Conservation (phyloP, 352 stramenopile genomes). For the Phytophthora hybrid region DNA sequence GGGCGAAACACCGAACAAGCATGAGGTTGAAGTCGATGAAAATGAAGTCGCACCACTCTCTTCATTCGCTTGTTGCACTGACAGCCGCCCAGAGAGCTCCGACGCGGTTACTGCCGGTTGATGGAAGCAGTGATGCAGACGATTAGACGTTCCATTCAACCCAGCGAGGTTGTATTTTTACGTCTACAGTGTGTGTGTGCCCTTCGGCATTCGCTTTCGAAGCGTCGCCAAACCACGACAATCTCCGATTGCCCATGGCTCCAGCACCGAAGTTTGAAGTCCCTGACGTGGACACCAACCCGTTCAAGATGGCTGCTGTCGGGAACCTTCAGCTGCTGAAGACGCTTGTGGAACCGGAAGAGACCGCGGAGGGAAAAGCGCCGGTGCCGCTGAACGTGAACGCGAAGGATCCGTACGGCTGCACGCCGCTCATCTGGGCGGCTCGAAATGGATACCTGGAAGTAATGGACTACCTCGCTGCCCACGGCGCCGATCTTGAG, state of each 20-base stretch:
- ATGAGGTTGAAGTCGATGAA: constrained; percentile 45
- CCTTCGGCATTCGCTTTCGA: constrained; percentile 2
- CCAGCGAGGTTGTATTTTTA: not conserved
- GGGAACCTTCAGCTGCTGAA: constrained; percentile 79
- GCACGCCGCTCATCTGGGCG: constrained; percentile 83
- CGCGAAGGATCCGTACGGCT: constrained; percentile 82
- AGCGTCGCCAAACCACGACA: constrained; percentile 14
- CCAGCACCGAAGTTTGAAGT: constrained; percentile 72
- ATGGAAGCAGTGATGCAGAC: constrained; percentile 10
- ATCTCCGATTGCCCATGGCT: constrained; percentile 21
- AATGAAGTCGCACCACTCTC: constrained; percentile 27
- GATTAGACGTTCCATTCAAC: not conserved
- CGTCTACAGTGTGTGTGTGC: not conserved
- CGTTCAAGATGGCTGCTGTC: constrained; percentile 87
- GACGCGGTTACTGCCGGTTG: constrained; percentile 20
- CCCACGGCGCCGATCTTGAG: constrained; percentile 76
- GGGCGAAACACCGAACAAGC: constrained; percentile 36
- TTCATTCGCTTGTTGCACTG: constrained; percentile 28
- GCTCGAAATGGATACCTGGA: constrained; percentile 88
- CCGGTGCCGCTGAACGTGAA: constrained; percentile 74
- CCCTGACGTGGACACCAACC: constrained; percentile 84
- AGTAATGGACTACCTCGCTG: constrained; percentile 78
- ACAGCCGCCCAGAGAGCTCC: constrained; percentile 17
- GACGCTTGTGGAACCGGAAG: constrained; percentile 67
- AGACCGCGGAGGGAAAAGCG: constrained; percentile 48